Conservation (phyloP, 495 filamentous ascomycete species). For the Aspergillus saccharolyticus region DNA sequence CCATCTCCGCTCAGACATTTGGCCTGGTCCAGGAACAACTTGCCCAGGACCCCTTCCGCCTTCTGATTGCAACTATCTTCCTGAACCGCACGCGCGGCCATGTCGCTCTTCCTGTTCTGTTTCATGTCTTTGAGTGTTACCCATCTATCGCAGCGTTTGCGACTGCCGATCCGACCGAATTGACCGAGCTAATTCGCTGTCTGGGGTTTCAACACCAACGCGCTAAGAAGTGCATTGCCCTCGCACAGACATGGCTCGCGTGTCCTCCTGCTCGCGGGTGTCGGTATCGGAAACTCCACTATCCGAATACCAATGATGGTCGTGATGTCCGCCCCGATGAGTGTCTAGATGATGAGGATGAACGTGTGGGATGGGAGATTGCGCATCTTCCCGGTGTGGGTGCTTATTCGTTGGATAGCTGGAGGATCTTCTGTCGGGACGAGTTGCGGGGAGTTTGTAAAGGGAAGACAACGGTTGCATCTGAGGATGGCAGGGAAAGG, state of each 20-base stretch:
- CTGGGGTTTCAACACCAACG: conserved; percentile 70
- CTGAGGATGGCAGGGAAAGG: no score
- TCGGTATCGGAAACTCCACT: conserved; percentile 64
- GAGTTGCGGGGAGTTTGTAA: conserved; percentile 50
- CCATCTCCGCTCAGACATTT: conserved; percentile 56
- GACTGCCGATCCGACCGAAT: conserved; percentile 47
- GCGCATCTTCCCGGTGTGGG: conserved; percentile 80
- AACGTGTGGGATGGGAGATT: conserved; percentile 69
- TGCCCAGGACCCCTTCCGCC: conserved; percentile 60
- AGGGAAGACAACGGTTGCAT: no score
- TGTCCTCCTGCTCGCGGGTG: conserved; percentile 53
- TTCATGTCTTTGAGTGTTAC: conserved; percentile 58
- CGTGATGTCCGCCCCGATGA: conserved; percentile 49
- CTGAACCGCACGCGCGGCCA: conserved; percentile 74
- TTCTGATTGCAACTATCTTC: conserved; percentile 74
- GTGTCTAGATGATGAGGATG: conserved; percentile 38
- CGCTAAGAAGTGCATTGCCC: conserved; percentile 54
- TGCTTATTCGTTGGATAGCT: conserved; percentile 83
- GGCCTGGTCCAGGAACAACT: conserved; percentile 83
- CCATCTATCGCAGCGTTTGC: conserved; percentile 65
- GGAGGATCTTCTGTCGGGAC: conserved; percentile 92
- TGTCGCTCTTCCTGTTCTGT: conserved; percentile 73
- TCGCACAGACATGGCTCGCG: conserved; percentile 69
- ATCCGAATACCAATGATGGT: conserved; percentile 55
- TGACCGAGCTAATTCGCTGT: conserved; percentile 60